Evolutionary conservation across 2,329 filamentous ascomycete genomes (phyloP).

Genomic region (Sclerotinia subarctica): DNA sequence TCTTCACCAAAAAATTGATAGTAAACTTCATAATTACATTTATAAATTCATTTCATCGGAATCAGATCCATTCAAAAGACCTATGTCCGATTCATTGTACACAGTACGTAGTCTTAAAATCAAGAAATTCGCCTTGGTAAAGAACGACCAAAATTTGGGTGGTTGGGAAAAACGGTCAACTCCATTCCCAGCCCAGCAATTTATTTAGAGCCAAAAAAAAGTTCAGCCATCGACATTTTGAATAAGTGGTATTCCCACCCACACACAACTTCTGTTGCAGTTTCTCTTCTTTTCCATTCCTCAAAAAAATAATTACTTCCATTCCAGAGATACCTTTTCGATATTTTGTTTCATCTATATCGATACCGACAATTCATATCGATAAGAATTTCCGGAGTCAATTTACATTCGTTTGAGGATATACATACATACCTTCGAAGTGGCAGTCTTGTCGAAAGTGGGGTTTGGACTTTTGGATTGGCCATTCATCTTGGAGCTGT

Average conservation of each 20-base stretch:
- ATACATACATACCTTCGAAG: background rate
- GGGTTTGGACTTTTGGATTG: constrained; percentile 5
- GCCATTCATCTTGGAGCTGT: constrained; percentile 1
- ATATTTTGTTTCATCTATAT: background rate
- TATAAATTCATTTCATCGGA: background rate
- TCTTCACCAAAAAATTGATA: too few species aligned
- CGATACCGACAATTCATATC: background rate
- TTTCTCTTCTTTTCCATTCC: constrained; percentile 4
- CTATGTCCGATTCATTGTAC: background rate
- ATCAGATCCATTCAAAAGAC: constrained; percentile 2
- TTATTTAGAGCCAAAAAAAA: background rate
- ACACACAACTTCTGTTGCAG: background rate
- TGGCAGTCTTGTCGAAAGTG: background rate
- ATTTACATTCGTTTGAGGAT: background rate
- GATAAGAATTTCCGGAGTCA: background rate
- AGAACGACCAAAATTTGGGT: background rate
- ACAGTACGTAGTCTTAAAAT: background rate
- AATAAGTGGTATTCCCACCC: background rate
- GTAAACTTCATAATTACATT: background rate
- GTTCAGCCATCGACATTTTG: constrained; percentile 13
- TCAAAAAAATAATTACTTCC: background rate
- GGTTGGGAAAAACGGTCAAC: constrained; percentile 15
- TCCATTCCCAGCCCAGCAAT: constrained; percentile 12
- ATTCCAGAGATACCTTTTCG: constrained; percentile 1
- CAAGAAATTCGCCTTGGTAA: background rate